Evolutionary conservation across 805 yeast species (phyloP).

Genomic region (Wickerhamiella sorbophila): DNA sequence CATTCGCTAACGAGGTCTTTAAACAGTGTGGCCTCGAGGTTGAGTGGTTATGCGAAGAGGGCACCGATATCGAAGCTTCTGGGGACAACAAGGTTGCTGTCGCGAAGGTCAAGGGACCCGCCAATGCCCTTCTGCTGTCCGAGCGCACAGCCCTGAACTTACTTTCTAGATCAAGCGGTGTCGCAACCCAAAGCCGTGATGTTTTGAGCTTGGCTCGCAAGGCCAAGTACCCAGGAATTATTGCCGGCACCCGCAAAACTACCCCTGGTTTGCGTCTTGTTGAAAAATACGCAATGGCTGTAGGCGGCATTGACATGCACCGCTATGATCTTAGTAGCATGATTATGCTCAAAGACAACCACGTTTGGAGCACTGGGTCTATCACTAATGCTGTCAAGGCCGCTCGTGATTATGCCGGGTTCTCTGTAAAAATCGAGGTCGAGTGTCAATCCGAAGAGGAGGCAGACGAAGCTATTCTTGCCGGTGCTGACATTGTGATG

Average conservation of each 20-base stretch:
- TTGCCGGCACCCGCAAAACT: constrained; percentile 95
- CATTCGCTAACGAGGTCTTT: constrained; percentile 78
- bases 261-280: constrained; percentile 84
- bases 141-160: constrained; percentile 79
- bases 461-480: constrained; percentile 82
- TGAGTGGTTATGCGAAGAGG: constrained; percentile 66
- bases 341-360: constrained; percentile 96
- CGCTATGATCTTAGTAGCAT: constrained; percentile 80
- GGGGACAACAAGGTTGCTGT: constrained; percentile 46
- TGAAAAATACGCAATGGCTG: constrained; percentile 88
- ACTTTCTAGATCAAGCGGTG: constrained; percentile 70
- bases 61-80: constrained; percentile 34
- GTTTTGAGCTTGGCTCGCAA: constrained; percentile 48
- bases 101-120: constrained; percentile 70
- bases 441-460: constrained; percentile 77
- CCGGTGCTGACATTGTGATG: constrained; percentile 95
- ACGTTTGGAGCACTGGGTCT: constrained; percentile 84
- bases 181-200: constrained; percentile 58
- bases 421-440: constrained; percentile 80
- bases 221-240: constrained; percentile 62
- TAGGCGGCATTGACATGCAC: constrained; percentile 90
- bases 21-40: constrained; percentile 56
- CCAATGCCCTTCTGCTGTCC: constrained; percentile 60
- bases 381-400: constrained; percentile 66
- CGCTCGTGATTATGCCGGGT: constrained; percentile 76